Base-by-base conservation (phyloP, 1,284 basidiomycete species). In the Ceratobasidium papillatum region DNA sequence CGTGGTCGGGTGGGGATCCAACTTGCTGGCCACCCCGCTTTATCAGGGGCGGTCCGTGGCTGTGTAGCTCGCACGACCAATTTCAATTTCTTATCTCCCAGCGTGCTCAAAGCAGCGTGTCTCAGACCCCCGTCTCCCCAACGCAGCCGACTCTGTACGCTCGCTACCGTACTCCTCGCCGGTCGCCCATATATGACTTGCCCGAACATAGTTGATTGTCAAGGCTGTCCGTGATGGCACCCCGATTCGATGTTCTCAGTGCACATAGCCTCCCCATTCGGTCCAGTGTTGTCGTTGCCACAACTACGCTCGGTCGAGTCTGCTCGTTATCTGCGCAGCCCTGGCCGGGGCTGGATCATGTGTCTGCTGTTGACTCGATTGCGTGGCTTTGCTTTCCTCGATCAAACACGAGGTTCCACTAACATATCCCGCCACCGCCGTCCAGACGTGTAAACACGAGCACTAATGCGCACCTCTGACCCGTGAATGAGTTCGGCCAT, bases 11-110 rank as follows among this genome's bases (percentile, higher is more conserved):
- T 45, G 38, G 14, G 43, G 30, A 22, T 43, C 30, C 14, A 32
- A 11, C 2, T 30, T 17, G 54, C 54, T 34, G 54, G 54, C 54
- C 14, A n/a, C 9, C 4, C 30, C 4, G 17, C 36, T 58, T 36
- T 58, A 58, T 19, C 32, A 19, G 27, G 11, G 54, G 54, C 54
- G 54, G 45, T 47, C 54, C 2, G 68, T 72, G 68, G 68, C 68
- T 72, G 68, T 72, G 68, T 52, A 11, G 27, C 43, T 63, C 64
- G 64, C 49, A 52, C 64, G 64, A 66, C 61, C 45, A 12, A 11
- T 41, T 12, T 9, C 45, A n/a, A 3, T n/a, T 17, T 17, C 19
- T 47, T 3, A n/a, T 47, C 7, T 47, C 45, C 54, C 30, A 36
- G 19, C 14, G 32, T 58, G 54, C 47, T 49, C n/a, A n/a, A n/a